These are phyloP conservation scores for Ceratocystis destructans DNA, from an alignment of 2,329 filamentous ascomycete species.

Conservation along the genomic window DNA sequence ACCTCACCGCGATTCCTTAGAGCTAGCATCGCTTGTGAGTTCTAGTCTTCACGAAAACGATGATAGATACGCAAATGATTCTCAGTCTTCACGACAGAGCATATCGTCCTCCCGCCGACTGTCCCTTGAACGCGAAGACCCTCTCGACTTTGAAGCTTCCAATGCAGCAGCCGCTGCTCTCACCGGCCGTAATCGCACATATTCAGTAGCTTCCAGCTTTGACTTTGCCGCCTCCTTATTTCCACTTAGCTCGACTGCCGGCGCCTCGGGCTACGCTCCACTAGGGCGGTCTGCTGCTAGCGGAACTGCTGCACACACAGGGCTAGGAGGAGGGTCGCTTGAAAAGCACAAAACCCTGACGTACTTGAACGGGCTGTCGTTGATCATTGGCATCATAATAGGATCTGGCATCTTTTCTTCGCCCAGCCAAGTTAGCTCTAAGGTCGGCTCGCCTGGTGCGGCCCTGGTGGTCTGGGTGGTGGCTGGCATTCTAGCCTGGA, in stretches of 20 bases:
- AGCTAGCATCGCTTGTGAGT: slow-evolving; percentile 87
- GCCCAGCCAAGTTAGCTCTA: slow-evolving; percentile 80
- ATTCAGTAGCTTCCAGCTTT: slow-evolving; percentile 85
- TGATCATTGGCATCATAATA: slow-evolving; percentile 88
- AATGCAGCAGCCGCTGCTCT: slow-evolving; percentile 36
- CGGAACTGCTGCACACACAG: slow-evolving; percentile 27
- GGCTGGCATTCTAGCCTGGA: slow-evolving; percentile 89
- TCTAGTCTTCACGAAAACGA: slow-evolving; percentile 43
- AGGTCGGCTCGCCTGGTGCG: slow-evolving; percentile 81
- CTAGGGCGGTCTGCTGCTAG: slow-evolving; percentile 60
- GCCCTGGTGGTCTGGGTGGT: slow-evolving; percentile 83
- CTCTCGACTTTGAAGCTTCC: slow-evolving; percentile 44
- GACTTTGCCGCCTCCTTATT: slow-evolving; percentile 92
- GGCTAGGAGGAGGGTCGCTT: slow-evolving; percentile 59
- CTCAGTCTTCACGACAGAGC: slow-evolving; percentile 62
- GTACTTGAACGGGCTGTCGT: slow-evolving; percentile 79
- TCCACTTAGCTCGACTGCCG: slow-evolving; percentile 70
- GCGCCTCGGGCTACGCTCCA: slow-evolving; percentile 62
- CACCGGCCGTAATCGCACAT: slow-evolving; percentile 48
- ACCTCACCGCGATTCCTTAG: slow-evolving; percentile 72
- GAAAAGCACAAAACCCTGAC: slow-evolving; percentile 95
- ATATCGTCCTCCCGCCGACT: slow-evolving; percentile 83
- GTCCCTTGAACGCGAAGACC: slow-evolving; percentile 78
- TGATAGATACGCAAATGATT: slow-evolving; percentile 31
- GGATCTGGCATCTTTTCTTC: slow-evolving; percentile 94